These are phyloP conservation scores for Fusarium sp. DNA, from an alignment of 2,329 filamentous ascomycete species.

Conservation along the genomic window DNA sequence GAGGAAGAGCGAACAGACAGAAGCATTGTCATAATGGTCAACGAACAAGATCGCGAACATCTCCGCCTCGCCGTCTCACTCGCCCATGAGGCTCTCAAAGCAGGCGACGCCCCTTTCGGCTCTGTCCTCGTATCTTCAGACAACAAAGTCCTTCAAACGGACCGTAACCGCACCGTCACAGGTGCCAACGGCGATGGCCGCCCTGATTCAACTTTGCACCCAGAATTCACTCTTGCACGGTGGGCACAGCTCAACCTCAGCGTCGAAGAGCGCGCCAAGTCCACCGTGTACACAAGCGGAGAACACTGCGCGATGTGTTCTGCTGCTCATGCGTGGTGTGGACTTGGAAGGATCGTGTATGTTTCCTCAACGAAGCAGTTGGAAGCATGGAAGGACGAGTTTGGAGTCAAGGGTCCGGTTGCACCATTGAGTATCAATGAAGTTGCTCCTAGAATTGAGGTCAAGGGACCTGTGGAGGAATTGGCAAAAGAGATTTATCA, in stretches of 20 bases:
- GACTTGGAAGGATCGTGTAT: slow-evolving; percentile 53
- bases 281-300: slow-evolving; percentile 53
- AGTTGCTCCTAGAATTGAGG: slow-evolving; percentile 46
- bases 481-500: slow-evolving; percentile 48
- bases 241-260: slow-evolving; percentile 53
- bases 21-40: slow-evolving; percentile 16
- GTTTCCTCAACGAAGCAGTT: slow-evolving; percentile 49
- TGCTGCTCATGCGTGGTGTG: slow-evolving; percentile 51
- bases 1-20: not conserved
- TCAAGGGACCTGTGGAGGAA: slow-evolving; percentile 49
- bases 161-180: slow-evolving; percentile 52
- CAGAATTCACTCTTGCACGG: slow-evolving; percentile 52
- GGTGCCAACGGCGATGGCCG: slow-evolving; percentile 43
- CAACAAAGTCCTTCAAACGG: slow-evolving; percentile 47
- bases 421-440: slow-evolving; percentile 46
- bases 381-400: slow-evolving; percentile 47
- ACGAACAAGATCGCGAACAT: slow-evolving; percentile 22
- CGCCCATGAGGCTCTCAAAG: slow-evolving; percentile 53
- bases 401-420: slow-evolving; percentile 42
- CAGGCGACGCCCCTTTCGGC: slow-evolving; percentile 54
- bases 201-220: slow-evolving; percentile 51
- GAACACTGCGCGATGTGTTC: slow-evolving; percentile 56
- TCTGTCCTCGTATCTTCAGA: slow-evolving; percentile 51
- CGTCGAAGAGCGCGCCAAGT: slow-evolving; percentile 54
- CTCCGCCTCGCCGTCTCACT: slow-evolving; percentile 46